Percentiles rank a stretch among this genome's conserved stretches.
These are phyloP conservation scores for Conidiobolus incongruus DNA, from an alignment of 371 early-diverging fungal genomes.

Conservation along the genomic window DNA sequence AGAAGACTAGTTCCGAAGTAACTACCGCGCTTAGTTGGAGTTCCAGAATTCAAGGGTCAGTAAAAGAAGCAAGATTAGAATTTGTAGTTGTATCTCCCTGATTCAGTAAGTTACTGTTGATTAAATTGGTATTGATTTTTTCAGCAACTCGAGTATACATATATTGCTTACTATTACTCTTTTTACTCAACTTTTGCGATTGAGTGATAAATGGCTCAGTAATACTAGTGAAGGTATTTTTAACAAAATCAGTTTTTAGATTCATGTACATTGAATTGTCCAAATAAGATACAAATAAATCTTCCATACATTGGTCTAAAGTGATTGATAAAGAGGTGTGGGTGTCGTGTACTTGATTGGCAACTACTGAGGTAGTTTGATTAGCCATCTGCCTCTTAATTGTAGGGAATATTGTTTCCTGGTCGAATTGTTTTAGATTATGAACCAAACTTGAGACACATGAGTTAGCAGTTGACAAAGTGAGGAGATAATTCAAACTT, in stretches of 20 bases:
- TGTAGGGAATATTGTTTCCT: slow-evolving; percentile 6
- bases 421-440: slow-evolving; percentile 30
- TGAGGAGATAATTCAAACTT: slow-evolving; percentile 51
- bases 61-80: neutral
- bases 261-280: slow-evolving; percentile 65
- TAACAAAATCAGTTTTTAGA: slow-evolving; percentile 38
- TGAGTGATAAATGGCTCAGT: slow-evolving; percentile 6
- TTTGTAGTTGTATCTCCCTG: neutral
- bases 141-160: slow-evolving; percentile 1
- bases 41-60: slow-evolving; percentile 10
- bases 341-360: neutral
- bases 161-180: neutral
- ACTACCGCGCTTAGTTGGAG: slow-evolving; percentile 25
- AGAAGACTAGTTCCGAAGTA: neutral
- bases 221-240: slow-evolving; percentile 30
- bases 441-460: slow-evolving; percentile 49
- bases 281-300: no score
- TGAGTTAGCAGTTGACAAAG: slow-evolving; percentile 45
- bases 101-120: no score
- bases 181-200: neutral
- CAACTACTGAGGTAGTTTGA: neutral
- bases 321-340: slow-evolving; percentile 23
- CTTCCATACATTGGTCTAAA: slow-evolving; percentile 74
- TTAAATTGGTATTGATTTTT: neutral
- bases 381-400: slow-evolving; percentile 3